phyloP scores from a whole-genome alignment of 108 stramenopile genomes.

The Pseudonitzschia pungens region DNA sequence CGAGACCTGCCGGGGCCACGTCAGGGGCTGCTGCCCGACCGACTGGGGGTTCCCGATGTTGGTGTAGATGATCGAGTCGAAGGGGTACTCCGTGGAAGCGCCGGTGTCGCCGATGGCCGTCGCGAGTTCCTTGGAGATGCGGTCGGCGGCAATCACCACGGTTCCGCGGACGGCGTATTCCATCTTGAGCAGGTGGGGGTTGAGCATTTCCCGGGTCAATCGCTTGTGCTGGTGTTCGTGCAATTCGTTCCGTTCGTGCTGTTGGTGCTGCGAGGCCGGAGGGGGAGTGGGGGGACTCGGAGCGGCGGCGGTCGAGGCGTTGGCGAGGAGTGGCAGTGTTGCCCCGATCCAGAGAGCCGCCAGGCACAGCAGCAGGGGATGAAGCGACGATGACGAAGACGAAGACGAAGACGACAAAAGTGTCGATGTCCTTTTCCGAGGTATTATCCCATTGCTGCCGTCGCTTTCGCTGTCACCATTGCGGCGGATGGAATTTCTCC shows the following conservation, averaged over 20 bases:
- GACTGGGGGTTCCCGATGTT: slow-evolving; percentile 99
- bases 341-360: background rate
- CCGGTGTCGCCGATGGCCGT: background rate
- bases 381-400: background rate
- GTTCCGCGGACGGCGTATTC: slow-evolving; percentile 89
- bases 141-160: slow-evolving; percentile 81
- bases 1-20: slow-evolving; percentile 96
- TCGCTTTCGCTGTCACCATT: background rate
- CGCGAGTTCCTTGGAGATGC: slow-evolving; percentile 56
- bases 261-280: background rate
- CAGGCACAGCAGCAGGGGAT: no score
- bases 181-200: slow-evolving; percentile 61
- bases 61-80: slow-evolving; percentile 90
- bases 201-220: slow-evolving; percentile 69
- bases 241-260: no score
- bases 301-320: background rate
- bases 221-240: slow-evolving; percentile 12
- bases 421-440: no score
- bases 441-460: no score
- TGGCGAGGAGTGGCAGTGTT: background rate
- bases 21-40: slow-evolving; percentile 90
- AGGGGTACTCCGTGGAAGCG: slow-evolving; percentile 47
- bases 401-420: background rate
- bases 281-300: background rate
- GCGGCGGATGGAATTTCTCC: background rate